Percentiles rank a stretch among this genome's conserved stretches.
Conservation (phyloP, 805 yeast species). For the Wickerhamiella vanderwaltii region DNA sequence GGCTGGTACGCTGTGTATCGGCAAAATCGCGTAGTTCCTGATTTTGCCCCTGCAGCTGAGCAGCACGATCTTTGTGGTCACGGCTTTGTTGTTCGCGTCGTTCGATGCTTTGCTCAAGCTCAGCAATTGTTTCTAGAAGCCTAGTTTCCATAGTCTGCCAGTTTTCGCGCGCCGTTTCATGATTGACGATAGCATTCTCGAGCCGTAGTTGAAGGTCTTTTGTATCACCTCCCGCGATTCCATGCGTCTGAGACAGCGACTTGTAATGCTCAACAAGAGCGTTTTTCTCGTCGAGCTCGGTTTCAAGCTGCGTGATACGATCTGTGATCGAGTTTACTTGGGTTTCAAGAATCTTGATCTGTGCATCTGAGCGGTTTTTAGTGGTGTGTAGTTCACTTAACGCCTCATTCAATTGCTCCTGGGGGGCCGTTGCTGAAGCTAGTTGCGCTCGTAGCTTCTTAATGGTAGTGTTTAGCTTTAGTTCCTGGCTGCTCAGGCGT, state of each 20-base stretch:
- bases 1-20: conserved; percentile 10
- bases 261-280: conserved; percentile 51
- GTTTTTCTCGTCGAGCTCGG: conserved; percentile 40
- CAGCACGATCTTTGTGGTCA: neutral
- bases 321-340: conserved; percentile 32
- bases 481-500: conserved; percentile 33
- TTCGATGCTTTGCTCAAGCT: conserved; percentile 17
- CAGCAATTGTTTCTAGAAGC: conserved; percentile 38
- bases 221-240: conserved; percentile 25
- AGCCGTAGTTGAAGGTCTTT: conserved; percentile 34
- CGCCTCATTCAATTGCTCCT: conserved; percentile 26
- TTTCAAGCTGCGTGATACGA: conserved; percentile 20
- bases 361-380: conserved; percentile 12
- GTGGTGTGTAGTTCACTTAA: conserved; percentile 5
- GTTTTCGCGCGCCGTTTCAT: conserved; percentile 62
- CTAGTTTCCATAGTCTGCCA: conserved; percentile 73
- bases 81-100: conserved; percentile 6
- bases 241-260: conserved; percentile 41
- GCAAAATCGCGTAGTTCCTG: conserved; percentile 10
- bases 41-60: conserved; percentile 9
- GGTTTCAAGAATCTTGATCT: conserved; percentile 21
- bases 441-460: conserved; percentile 44
- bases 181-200: conserved; percentile 53
- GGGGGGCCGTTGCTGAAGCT: conserved; percentile 24
- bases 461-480: conserved; percentile 52